Evolutionary conservation across 2,329 filamentous ascomycete genomes (phyloP).

Genomic region (Claviceps paspali): DNA sequence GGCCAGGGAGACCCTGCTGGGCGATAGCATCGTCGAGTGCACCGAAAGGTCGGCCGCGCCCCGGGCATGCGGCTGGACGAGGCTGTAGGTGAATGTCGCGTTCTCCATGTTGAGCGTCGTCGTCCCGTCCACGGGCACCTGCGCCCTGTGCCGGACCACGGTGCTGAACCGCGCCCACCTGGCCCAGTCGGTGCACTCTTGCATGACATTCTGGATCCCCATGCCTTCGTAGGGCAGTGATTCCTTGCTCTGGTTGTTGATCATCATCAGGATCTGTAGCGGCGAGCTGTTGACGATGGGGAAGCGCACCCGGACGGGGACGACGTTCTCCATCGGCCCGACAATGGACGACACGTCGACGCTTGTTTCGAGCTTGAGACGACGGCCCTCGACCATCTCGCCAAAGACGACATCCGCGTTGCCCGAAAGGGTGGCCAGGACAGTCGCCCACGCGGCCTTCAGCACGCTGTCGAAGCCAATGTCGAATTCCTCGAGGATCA

Average conservation of each 20-base stretch:
- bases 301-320: constrained; percentile 34
- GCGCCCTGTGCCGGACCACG: constrained; percentile 33
- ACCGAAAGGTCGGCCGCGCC: constrained; percentile 31
- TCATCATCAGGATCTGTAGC: constrained; percentile 30
- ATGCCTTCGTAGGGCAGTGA: constrained; percentile 35
- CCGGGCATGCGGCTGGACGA: constrained; percentile 24
- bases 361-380: constrained; percentile 23
- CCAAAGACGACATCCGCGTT: constrained; percentile 40
- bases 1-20: constrained; percentile 24
- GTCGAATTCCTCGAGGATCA: constrained; percentile 22
- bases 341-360: constrained; percentile 41
- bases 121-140: constrained; percentile 17
- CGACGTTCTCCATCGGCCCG: constrained; percentile 30
- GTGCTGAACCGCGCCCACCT: constrained; percentile 39
- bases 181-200: constrained; percentile 38
- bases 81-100: constrained; percentile 28
- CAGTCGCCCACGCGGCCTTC: constrained; percentile 42
- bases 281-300: constrained; percentile 28
- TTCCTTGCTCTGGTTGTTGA: constrained; percentile 33
- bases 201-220: constrained; percentile 34
- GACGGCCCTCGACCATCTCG: constrained; percentile 33
- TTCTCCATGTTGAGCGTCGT: constrained; percentile 29
- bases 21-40: constrained; percentile 22
- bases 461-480: constrained; percentile 37
- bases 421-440: constrained; percentile 34